Conservation (phyloP, 1,284 basidiomycete genomes). For the Ustilago shanxiensis region DNA sequence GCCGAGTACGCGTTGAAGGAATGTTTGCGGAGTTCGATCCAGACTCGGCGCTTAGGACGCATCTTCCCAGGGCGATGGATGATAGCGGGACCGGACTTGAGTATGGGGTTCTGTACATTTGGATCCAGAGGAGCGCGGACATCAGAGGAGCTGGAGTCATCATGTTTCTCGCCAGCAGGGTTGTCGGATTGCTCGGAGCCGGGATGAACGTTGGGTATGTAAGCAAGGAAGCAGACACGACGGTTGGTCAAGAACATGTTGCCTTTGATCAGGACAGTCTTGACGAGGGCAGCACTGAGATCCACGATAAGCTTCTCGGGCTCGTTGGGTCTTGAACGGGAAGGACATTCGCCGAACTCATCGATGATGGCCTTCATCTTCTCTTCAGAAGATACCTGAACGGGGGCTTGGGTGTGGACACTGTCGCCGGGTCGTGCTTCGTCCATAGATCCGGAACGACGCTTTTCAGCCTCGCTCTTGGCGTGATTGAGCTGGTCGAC, state of each 20-base stretch:
- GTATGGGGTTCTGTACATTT: conserved; percentile 43
- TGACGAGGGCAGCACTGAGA: conserved; percentile 51
- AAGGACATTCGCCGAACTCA: conserved; percentile 59
- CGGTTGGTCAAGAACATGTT: conserved; percentile 58
- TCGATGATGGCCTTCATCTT: conserved; percentile 55
- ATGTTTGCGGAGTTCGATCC: conserved; percentile 58
- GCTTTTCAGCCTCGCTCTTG: conserved; percentile 17
- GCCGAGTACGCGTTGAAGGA: conserved; percentile 58
- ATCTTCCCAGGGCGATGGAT: conserved; percentile 54
- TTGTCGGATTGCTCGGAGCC: not conserved
- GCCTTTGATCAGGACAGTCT: conserved; percentile 63
- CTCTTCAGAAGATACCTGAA: conserved; percentile 34
- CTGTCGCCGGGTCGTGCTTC: conserved; percentile 20
- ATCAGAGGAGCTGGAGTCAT: not conserved
- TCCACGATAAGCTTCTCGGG: conserved; percentile 53
- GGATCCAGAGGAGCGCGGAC: conserved; percentile 27
- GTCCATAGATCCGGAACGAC: conserved; percentile 33
- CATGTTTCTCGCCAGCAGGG: not conserved
- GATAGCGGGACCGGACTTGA: conserved; percentile 56
- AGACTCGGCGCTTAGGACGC: conserved; percentile 53
- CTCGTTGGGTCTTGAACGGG: conserved; percentile 27
- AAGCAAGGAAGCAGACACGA: conserved; percentile 62
- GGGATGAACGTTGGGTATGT: conserved; percentile 37
- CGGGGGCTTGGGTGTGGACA: conserved; percentile 15
- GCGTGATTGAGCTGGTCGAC: conserved; percentile 3